Conservation (phyloP, 176 grass and related monocot species). For the Secale cereale region DNA sequence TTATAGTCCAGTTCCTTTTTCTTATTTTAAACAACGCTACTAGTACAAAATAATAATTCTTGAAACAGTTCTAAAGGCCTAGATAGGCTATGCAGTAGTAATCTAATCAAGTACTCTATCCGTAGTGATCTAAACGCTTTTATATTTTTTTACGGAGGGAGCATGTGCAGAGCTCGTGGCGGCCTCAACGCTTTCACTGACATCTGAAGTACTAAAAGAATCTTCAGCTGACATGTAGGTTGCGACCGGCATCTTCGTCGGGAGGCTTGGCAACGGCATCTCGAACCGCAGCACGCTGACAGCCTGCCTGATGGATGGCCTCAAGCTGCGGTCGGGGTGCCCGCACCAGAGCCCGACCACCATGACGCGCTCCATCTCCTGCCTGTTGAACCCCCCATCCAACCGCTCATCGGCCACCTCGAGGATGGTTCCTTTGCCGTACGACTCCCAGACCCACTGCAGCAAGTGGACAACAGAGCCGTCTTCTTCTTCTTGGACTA, state of each 20-base stretch:
- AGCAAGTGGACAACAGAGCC: not conserved
- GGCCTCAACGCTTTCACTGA: not conserved
- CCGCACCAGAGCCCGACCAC: not conserved
- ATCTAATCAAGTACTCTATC: not conserved
- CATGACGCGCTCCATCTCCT: not conserved
- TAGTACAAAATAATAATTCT: not conserved
- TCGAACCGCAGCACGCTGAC: not conserved
- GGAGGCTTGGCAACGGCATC: not conserved
- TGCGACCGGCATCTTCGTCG: not conserved
- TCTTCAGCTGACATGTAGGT: not conserved
- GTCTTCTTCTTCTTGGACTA: not conserved
- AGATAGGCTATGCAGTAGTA: not conserved
- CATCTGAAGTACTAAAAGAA: not conserved
- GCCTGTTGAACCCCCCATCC: not conserved
- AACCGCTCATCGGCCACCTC: not conserved
- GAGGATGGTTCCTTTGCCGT: not conserved
- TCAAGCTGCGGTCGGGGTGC: not conserved
- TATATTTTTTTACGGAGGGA: too few species aligned
- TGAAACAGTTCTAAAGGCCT: not conserved
- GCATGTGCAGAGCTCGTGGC: not conserved
- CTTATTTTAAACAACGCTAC: not conserved
- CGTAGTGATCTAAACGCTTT: too few species aligned
- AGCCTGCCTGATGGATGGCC: not conserved
- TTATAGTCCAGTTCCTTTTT: too few species aligned
- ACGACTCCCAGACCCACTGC: not conserved